These are phyloP conservation scores for Neurospora sp. DNA, from an alignment of 495 filamentous ascomycete species.

Conservation along the genomic window DNA sequence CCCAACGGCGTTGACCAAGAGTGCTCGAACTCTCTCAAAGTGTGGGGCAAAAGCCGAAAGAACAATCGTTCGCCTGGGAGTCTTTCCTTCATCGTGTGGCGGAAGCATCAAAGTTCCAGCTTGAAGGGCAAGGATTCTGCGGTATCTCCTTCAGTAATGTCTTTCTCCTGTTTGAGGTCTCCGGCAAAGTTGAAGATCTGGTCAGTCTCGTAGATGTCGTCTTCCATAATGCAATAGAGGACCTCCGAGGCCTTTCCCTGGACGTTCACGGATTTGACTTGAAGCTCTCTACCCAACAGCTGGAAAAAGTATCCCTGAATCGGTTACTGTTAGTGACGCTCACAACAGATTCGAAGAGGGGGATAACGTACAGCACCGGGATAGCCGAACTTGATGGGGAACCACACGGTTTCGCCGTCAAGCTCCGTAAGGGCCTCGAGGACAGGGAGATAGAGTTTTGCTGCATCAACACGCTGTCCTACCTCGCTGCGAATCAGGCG, in stretches of 20 bases:
- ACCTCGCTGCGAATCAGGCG: background rate
- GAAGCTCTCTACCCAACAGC: background rate
- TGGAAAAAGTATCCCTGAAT: background rate
- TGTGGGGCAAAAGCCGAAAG: background rate
- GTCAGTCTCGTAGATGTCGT: background rate
- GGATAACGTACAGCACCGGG: background rate
- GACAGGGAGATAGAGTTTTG: background rate
- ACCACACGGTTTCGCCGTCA: background rate
- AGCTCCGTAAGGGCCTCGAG: background rate
- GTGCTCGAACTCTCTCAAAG: background rate
- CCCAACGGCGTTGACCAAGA: background rate
- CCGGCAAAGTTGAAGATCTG: background rate
- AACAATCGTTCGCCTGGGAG: background rate
- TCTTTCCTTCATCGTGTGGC: background rate
- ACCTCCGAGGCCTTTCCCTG: background rate
- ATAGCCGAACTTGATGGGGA: background rate
- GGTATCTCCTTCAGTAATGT: background rate
- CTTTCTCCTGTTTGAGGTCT: background rate
- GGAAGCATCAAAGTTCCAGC: background rate
- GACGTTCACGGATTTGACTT: background rate
- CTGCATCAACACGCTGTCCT: background rate
- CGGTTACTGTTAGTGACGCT: background rate
- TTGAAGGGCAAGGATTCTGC: background rate
- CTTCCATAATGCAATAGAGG: background rate
- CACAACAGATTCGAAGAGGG: background rate